Conservation (phyloP, 371 early-diverging fungal genomes). For the Conidiobolus incongruus region DNA sequence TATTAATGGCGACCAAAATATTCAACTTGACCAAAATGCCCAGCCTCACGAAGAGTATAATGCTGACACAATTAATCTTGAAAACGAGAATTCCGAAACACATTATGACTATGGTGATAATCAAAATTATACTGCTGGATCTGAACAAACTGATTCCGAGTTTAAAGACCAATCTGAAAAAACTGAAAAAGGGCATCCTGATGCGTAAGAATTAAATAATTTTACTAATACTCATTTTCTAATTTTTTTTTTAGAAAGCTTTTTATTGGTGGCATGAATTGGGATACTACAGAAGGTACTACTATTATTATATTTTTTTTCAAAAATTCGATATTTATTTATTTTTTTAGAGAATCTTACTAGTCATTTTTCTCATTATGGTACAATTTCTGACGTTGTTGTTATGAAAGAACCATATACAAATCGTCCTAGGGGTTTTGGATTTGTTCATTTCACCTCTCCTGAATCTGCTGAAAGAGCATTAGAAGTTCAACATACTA, state of each 20-base stretch:
- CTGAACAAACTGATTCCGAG: background rate
- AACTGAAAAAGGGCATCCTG: too few relatives aligned
- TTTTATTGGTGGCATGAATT: conserved; percentile 83
- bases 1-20: too few relatives aligned
- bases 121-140: background rate
- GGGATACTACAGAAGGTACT: conserved; percentile 70
- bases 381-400: conserved; percentile 41
- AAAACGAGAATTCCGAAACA: background rate
- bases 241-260: conserved; percentile 35
- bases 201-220: too few relatives aligned
- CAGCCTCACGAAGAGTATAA: background rate
- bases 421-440: conserved; percentile 70
- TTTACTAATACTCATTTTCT: background rate
- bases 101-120: background rate
- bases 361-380: conserved; percentile 49
- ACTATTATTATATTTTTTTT: background rate
- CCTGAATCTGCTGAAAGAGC: conserved; percentile 39
- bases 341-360: conserved; percentile 37
- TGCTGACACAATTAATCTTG: background rate
- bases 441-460: conserved; percentile 64
- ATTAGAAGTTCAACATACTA: conserved; percentile 39
- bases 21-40: too few relatives aligned
- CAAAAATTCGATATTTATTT: background rate
- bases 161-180: too few relatives aligned
- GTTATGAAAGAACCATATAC: conserved; percentile 69